Evolutionary conservation across 2,329 filamentous ascomycete genomes (phyloP).

Genomic region (Drechslera avenae): DNA sequence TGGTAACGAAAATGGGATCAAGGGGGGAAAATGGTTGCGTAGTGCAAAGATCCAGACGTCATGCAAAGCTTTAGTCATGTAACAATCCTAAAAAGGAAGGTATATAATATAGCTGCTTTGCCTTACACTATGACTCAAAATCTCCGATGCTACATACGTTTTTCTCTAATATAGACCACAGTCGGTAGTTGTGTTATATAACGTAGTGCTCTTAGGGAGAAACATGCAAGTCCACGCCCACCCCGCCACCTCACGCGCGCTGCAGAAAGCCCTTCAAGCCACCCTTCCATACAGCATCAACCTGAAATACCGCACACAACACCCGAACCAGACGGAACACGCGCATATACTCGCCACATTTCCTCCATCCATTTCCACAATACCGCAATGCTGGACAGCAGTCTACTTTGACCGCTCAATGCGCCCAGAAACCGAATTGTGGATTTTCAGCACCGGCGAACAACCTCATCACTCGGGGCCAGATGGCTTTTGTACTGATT

Average conservation of each 20-base stretch:
- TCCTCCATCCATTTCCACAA: constrained; percentile 30
- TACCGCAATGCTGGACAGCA: constrained; percentile 56
- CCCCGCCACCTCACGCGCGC: constrained; percentile 51
- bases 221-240: constrained; percentile 28
- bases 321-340: constrained; percentile 52
- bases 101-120: neutral
- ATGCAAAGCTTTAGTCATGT: constrained; percentile 7
- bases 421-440: constrained; percentile 68
- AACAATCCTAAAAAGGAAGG: constrained; percentile 9
- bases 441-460: constrained; percentile 58
- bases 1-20: too few relatives aligned
- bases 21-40: too few relatives aligned
- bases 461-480: constrained; percentile 22
- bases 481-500: constrained; percentile 30
- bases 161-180: too few relatives aligned
- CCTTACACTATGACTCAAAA: neutral
- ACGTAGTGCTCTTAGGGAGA: neutral
- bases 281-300: constrained; percentile 65
- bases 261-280: constrained; percentile 56
- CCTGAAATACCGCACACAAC: constrained; percentile 67
- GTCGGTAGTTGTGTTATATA: neutral
- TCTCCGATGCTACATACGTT: neutral
- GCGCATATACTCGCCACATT: constrained; percentile 47
- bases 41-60: neutral
- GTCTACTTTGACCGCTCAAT: constrained; percentile 66